Percentiles rank a stretch among this genome's conserved stretches.
phyloP scores from a whole-genome alignment of 768 basidiomycete species.

The Auricularia cornea region DNA sequence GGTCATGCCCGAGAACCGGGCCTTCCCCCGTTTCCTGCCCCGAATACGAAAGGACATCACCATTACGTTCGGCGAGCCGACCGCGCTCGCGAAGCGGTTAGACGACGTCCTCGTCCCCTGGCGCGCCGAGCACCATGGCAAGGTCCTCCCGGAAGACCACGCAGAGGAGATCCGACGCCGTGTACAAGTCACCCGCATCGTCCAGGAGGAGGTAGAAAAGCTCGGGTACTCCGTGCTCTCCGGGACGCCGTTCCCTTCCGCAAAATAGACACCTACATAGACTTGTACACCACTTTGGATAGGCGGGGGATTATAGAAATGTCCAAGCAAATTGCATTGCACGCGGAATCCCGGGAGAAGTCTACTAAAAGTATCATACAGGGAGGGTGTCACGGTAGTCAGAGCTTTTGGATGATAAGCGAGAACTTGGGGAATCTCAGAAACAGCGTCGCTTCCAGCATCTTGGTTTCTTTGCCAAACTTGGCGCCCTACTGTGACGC shows the following conservation, averaged over 20 bases:
- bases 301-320: background rate
- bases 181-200: background rate
- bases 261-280: background rate
- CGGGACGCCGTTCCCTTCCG: background rate
- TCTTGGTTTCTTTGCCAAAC: too few species aligned
- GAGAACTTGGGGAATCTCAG: too few species aligned
- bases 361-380: too few species aligned
- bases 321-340: background rate
- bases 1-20: constrained; percentile 82
- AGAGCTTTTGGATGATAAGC: too few species aligned
- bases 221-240: background rate
- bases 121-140: background rate
- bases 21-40: constrained; percentile 67
- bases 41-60: constrained; percentile 50
- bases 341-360: background rate
- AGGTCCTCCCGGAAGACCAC: background rate
- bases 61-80: constrained; percentile 72
- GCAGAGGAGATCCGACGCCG: background rate
- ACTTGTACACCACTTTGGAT: too few species aligned
- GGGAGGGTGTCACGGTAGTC: too few species aligned
- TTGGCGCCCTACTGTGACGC: too few species aligned
- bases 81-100: background rate
- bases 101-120: background rate
- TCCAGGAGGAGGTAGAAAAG: background rate
- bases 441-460: too few species aligned